Evolutionary conservation across 345 rosid genomes (phyloP), one percentile per base, ranked within the genome.

Genomic region (Dovyalis caffra): DNA sequence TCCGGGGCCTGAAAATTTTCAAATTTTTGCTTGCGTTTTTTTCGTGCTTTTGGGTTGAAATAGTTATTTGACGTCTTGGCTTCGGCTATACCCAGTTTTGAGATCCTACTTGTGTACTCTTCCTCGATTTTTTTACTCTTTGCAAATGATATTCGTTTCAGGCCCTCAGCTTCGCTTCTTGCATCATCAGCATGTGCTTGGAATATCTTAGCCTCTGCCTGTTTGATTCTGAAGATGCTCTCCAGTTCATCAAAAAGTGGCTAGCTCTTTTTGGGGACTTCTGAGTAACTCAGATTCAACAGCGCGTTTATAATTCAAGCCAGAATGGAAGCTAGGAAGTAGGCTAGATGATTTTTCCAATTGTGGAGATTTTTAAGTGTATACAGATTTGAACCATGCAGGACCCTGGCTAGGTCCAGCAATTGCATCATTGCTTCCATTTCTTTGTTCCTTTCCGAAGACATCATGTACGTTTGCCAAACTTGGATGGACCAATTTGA

Each of bases 101-200:
- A 70, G 26, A 90, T 81, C 80, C 95, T 83, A 68, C 80, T 81
- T 23, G 71, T 76, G 66, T 75, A 90, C 73, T 95, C 97, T 79
- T 90, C 97, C 68, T 92, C 97, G 61, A 90, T 82, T 84, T 86
- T 89, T 68, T 89, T 97, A 47, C 79, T 89, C 87, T 95, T 95
- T 2, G 91, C 88, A 33, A 83, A 68, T 3, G 91, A 92, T 53
- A 92, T 91, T 68, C 90, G 90, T 78, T 85, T 95, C 88, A 95
- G 83, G 66, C 94, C 92, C 78, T 95, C 99, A 0, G 97, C 92
- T 32, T 91, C 94, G 81, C 89, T 91, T 82, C 94, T 86, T 31
- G 99, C 99, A 29, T 91, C 98, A 80, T 95, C 97, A 15, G 97
- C 94, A 57, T 90, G 91, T 11, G 87, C 80, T 79, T 95, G 98